A percentile compares a stretch with the other conserved stretches of the same genome.
phyloP scores from a whole-genome alignment of 306 rosid genomes.

The Begonia masoniana region DNA sequence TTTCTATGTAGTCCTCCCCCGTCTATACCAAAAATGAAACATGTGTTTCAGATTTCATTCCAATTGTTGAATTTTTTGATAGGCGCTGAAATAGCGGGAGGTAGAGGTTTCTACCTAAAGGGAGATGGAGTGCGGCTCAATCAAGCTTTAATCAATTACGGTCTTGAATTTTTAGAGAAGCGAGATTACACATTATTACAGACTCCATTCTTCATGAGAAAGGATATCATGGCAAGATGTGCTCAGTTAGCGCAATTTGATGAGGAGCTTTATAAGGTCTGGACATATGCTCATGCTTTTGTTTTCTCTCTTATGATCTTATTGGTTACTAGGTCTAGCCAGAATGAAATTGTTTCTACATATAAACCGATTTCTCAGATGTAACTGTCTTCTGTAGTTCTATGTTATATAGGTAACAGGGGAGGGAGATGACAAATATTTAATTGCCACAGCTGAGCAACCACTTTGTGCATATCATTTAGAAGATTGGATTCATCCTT shows the following conservation, averaged over 20 bases:
- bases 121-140: conserved; percentile 92
- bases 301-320: too few relatives aligned
- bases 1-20: too few relatives aligned
- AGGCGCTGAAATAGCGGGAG: conserved; percentile 94
- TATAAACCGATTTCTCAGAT: too few relatives aligned
- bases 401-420: conserved; percentile 22
- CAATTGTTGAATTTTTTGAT: conserved; percentile 13
- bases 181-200: conserved; percentile 62
- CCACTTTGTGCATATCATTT: conserved; percentile 85
- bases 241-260: conserved; percentile 96
- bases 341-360: too few relatives aligned
- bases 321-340: too few relatives aligned
- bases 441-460: conserved; percentile 96
- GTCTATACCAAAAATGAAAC: too few relatives aligned
- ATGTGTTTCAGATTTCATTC: conserved; percentile 1
- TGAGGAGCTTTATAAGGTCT: conserved; percentile 91
- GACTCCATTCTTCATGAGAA: conserved; percentile 93
- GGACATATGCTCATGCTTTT: too few relatives aligned
- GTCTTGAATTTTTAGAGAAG: conserved; percentile 70
- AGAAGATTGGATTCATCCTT: conserved; percentile 93
- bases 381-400: too few relatives aligned
- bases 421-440: conserved; percentile 95
- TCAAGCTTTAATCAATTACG: conserved; percentile 94
- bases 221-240: conserved; percentile 89
- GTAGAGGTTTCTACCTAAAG: conserved; percentile 86